These are phyloP conservation scores for Pythium periplocum DNA, from an alignment of 352 stramenopile species.

Conservation along the genomic window DNA sequence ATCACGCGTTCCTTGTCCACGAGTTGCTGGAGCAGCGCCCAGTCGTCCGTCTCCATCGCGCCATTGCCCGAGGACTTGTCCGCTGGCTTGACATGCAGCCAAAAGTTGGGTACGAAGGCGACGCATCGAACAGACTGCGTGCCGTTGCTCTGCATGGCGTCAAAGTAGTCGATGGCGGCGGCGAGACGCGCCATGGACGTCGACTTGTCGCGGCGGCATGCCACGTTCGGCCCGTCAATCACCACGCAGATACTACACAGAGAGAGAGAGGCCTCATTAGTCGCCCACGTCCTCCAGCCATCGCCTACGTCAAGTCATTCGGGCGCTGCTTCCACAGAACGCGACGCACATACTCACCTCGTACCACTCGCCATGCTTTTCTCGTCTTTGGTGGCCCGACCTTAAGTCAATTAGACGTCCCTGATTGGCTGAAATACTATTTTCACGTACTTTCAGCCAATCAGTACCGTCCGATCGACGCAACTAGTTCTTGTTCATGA, in stretches of 20 bases:
- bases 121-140: conserved; percentile 51
- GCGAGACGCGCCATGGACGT: conserved; percentile 49
- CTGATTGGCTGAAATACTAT: no score
- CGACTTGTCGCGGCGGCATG: conserved; percentile 56
- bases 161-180: conserved; percentile 63
- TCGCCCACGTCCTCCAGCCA: no score
- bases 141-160: conserved; percentile 21
- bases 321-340: no score
- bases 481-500: no score
- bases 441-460: no score
- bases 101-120: conserved; percentile 79
- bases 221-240: conserved; percentile 72
- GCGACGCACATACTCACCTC: no score
- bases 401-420: no score
- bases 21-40: conserved; percentile 37
- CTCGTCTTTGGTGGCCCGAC: no score
- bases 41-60: conserved; percentile 44
- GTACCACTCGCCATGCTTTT: no score
- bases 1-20: conserved; percentile 65
- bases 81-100: conserved; percentile 59
- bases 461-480: no score
- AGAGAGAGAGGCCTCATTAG: not conserved
- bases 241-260: conserved; percentile 31
- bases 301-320: no score
- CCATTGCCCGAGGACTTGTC: conserved; percentile 27